A percentile compares a stretch with the other conserved stretches of the same genome.
Evolutionary conservation across 2,329 filamentous ascomycete genomes (phyloP).

Genomic region (Scedosporium boydii): DNA sequence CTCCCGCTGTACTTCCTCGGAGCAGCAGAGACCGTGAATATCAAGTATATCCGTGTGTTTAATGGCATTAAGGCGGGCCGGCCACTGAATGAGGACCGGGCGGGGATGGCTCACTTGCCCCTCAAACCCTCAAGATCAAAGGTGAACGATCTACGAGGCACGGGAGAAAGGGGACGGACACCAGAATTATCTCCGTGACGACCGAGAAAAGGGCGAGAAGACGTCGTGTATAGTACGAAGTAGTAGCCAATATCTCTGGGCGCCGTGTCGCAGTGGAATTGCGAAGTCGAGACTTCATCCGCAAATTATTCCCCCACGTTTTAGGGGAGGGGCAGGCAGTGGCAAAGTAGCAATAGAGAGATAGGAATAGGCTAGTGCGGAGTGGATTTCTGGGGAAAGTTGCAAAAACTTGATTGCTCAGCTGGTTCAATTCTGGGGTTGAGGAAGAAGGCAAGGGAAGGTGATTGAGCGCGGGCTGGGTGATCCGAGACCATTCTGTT

Average conservation of each 20-base stretch:
- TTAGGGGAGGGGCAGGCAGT: neutral
- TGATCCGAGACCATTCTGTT: neutral
- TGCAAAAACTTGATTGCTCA: no score
- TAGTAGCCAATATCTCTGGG: neutral
- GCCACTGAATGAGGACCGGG: no score
- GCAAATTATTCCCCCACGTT: neutral
- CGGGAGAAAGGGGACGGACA: neutral
- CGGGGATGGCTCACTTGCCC: no score
- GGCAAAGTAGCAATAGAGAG: no score
- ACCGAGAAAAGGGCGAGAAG: neutral
- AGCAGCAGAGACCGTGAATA: no score
- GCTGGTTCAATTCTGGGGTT: neutral
- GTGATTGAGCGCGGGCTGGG: neutral
- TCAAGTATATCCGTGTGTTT: no score
- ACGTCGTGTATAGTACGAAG: no score
- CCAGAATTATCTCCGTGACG: neutral
- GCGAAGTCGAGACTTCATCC: neutral
- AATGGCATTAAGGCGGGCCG: no score
- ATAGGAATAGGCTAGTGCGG: neutral
- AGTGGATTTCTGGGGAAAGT: neutral
- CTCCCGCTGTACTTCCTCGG: no score
- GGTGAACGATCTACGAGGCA: neutral
- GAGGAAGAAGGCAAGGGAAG: neutral
- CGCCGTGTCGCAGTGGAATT: neutral
- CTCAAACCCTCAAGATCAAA: no score